phyloP scores from a whole-genome alignment of 2,329 filamentous ascomycete species.

The Macroventuria anomochaeta region DNA sequence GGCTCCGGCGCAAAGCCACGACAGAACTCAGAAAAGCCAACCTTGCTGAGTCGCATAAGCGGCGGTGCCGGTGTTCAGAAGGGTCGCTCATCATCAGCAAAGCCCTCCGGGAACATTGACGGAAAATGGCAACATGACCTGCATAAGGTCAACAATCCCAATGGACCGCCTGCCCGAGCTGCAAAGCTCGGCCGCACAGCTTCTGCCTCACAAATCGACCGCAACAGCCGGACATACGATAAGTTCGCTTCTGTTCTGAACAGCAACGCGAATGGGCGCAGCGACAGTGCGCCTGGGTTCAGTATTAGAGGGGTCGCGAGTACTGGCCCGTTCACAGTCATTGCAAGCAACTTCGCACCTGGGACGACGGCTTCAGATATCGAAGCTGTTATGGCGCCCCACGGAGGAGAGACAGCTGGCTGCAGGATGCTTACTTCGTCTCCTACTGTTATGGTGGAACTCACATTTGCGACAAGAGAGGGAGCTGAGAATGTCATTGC shows the following conservation, averaged over 20 bases:
- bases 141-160: conserved; percentile 57
- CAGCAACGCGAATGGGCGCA: conserved; percentile 35
- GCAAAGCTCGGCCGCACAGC: conserved; percentile 45
- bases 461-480: conserved; percentile 74
- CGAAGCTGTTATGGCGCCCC: conserved; percentile 77
- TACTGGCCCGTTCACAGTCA: conserved; percentile 70
- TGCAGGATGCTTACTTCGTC: conserved; percentile 71
- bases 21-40: conserved; percentile 56
- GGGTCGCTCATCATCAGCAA: conserved; percentile 56
- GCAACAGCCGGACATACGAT: conserved; percentile 51
- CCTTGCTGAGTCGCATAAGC: conserved; percentile 73
- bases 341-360: conserved; percentile 81
- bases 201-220: conserved; percentile 50
- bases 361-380: conserved; percentile 84
- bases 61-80: conserved; percentile 73
- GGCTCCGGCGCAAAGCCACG: conserved; percentile 53
- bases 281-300: conserved; percentile 56
- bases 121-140: conserved; percentile 76
- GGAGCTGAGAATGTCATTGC: conserved; percentile 76
- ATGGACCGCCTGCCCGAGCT: conserved; percentile 41
- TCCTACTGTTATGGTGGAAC: conserved; percentile 78
- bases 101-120: conserved; percentile 63
- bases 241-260: conserved; percentile 48
- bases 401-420: conserved; percentile 69
- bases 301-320: conserved; percentile 71